Evolutionary conservation across 306 rosid genomes (phyloP), one percentile per base, ranked within the genome.

Genomic region (Citrullus mucosospermus): DNA sequence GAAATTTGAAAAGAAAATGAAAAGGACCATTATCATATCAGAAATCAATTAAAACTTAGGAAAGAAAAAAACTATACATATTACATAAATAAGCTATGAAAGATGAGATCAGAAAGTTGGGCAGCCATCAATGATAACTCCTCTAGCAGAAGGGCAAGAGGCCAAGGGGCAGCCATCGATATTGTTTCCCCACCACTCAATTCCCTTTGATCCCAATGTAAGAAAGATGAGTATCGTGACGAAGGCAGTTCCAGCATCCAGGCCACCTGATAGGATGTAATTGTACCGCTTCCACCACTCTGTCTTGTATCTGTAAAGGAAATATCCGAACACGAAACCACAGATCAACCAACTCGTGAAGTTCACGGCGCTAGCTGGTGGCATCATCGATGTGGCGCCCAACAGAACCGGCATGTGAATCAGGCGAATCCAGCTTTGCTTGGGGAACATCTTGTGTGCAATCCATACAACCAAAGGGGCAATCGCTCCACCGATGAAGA

Each of bases 221-320:
- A 89, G 79, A 80, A 91, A 93, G 38, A 89, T 30, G 43, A 91
- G 70, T 82, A 93, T 78, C 10, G 93, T 82, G 90, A 87, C 89
- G 76, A 93, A 89, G 25, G 98, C 91, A 17, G 93, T 91, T 85
- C 96, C 98, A 4, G 98, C 96, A 77, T 91, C 96, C 44, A 93
- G 86, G n/a, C 93, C 95, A 6, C 93, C 98, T 0, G 93, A 93
- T 18, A 93, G 55, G 30, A 93, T 88, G 75, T 88, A 91, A 63
- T 93, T 93, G 77, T 84, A 88, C 10, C 89, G 84, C 78, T 82
- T 84, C 96, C 95, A 93, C 93, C 83, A 70, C 3, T 86, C 81
- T 32, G 83, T 90, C 57, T 41, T 53, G 53, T 91, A 89, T 62
- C 85, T 76, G 57, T 73, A 93, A 32, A 80, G 63, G 25, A 89